phyloP scores from a whole-genome alignment of 148 eudicot genomes.

The Rhododendron mucronatum region DNA sequence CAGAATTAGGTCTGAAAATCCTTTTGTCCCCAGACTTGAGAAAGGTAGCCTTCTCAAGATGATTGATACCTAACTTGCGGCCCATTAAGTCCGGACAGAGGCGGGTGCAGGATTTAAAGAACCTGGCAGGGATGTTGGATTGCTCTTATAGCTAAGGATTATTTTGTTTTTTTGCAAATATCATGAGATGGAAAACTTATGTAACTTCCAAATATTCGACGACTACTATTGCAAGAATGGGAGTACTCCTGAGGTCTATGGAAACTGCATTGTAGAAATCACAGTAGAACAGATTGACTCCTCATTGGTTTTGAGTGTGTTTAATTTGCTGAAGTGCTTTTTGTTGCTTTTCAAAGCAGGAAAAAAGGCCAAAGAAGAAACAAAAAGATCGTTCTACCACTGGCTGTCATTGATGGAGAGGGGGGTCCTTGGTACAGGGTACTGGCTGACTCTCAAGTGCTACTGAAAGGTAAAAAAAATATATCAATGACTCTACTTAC shows the following conservation, averaged over 20 bases:
- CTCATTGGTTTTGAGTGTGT: not conserved
- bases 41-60: not conserved
- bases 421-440: not conserved
- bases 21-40: not conserved
- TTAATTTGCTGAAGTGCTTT: not conserved
- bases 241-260: not conserved
- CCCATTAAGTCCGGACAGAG: not conserved
- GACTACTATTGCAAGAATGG: not conserved
- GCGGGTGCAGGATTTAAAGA: not conserved
- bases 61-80: not conserved
- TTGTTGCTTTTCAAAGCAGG: not conserved
- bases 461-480: not conserved
- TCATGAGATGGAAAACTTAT: not conserved
- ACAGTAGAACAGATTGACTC: not conserved
- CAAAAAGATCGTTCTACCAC: not conserved
- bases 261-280: not conserved
- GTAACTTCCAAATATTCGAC: not conserved
- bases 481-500: not conserved
- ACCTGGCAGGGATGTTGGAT: not conserved
- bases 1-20: not conserved
- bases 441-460: not conserved
- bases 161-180: no score
- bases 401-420: not conserved
- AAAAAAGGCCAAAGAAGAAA: not conserved
- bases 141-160: not conserved